Conservation (phyloP, 1,284 basidiomycete species). For the Earliella scabrosa region DNA sequence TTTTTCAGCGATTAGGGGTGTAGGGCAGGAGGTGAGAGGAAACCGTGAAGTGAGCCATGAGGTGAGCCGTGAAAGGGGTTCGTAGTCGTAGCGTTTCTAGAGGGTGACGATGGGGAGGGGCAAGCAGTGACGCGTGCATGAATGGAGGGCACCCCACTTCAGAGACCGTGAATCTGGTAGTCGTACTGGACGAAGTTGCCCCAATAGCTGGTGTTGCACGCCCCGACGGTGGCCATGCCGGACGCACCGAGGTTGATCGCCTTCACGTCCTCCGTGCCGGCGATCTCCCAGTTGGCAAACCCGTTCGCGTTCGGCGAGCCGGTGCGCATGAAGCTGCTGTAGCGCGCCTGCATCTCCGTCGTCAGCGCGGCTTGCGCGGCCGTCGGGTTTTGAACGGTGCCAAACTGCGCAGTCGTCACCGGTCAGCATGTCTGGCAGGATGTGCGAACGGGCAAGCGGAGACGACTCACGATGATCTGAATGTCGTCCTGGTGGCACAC, state of each 20-base stretch:
- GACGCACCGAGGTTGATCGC: conserved; percentile 61
- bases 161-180: conserved; percentile 68
- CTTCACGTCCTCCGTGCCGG: conserved; percentile 52
- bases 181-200: conserved; percentile 65
- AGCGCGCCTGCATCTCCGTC: conserved; percentile 69
- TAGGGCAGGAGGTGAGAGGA: neutral
- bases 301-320: conserved; percentile 60
- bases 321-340: conserved; percentile 64
- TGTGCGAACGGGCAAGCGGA: neutral
- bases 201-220: conserved; percentile 70
- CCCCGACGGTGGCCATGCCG: conserved; percentile 53
- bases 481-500: conserved; percentile 82
- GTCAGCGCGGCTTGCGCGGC: conserved; percentile 59
- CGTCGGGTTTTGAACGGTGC: conserved; percentile 63
- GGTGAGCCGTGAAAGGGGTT: too few species aligned
- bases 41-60: too few species aligned
- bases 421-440: neutral
- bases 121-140: too few species aligned
- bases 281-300: conserved; percentile 52
- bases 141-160: too few species aligned
- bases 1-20: neutral
- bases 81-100: too few species aligned
- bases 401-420: conserved; percentile 51
- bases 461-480: conserved; percentile 62
- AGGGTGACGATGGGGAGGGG: too few species aligned